Percentiles rank a stretch among this genome's conserved stretches.
Conservation (phyloP, 2,329 filamentous ascomycete genomes). For the Penicillium sp. region DNA sequence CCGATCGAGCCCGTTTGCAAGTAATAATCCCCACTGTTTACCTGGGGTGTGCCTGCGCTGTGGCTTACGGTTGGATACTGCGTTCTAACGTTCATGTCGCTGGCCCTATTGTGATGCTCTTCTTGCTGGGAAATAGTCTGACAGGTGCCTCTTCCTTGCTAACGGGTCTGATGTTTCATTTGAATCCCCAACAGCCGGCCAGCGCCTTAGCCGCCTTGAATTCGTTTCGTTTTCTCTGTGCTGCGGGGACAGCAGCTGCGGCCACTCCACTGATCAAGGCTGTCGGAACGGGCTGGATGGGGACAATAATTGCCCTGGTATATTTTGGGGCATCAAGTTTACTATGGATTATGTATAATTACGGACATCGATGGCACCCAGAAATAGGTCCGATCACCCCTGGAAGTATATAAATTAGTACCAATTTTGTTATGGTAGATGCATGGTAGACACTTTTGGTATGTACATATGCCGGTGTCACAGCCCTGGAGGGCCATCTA, state of each 20-base stretch:
- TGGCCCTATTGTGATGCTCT: neutral
- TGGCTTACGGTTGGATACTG: neutral
- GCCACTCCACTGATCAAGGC: neutral
- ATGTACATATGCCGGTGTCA: too few relatives aligned
- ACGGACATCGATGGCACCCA: neutral
- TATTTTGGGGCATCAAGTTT: neutral
- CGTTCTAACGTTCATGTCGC: neutral
- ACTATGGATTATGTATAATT: neutral
- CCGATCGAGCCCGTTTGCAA: neutral
- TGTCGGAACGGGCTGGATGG: slow-evolving; percentile 3
- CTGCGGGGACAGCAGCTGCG: neutral
- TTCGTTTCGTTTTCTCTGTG: neutral
- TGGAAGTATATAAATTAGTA: too few relatives aligned
- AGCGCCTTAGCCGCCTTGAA: neutral
- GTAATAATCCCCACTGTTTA: neutral
- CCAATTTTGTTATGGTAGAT: too few relatives aligned
- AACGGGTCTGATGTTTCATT: neutral
- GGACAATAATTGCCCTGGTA: neutral
- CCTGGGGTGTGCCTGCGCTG: neutral
- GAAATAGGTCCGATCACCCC: neutral
- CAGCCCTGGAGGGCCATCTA: too few relatives aligned
- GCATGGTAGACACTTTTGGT: too few relatives aligned
- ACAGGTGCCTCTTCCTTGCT: neutral
- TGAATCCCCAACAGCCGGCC: neutral
- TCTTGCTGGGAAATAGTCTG: slow-evolving; percentile 1